Evolutionary conservation across 805 yeast species (phyloP).

Genomic region (Lachancea waltii): DNA sequence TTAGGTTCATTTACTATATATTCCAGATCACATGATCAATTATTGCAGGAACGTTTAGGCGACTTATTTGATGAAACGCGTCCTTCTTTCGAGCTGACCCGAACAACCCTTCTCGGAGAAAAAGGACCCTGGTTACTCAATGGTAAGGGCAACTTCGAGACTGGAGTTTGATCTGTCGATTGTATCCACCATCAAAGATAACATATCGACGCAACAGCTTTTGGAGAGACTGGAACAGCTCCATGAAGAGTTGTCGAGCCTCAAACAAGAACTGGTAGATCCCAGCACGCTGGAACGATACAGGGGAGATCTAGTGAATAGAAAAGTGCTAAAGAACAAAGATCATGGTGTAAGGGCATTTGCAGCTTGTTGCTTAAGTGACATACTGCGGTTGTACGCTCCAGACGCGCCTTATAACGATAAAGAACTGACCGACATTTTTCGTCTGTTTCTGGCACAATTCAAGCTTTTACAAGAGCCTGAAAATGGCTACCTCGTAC

Average conservation of each 20-base stretch:
- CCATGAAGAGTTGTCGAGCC: constrained; percentile 54
- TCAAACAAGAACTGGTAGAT: constrained; percentile 57
- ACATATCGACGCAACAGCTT: constrained; percentile 58
- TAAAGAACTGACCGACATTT: constrained; percentile 53
- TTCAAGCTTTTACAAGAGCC: constrained; percentile 49
- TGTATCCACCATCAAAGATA: constrained; percentile 48
- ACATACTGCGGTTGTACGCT: constrained; percentile 69
- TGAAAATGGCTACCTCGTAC: constrained; percentile 54
- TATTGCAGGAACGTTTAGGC: background rate
- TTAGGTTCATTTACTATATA: no score
- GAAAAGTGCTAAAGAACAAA: constrained; percentile 52
- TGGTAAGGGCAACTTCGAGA: constrained; percentile 15
- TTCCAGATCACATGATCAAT: background rate
- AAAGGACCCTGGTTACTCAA: background rate
- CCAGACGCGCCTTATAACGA: constrained; percentile 87
- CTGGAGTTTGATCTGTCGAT: constrained; percentile 41
- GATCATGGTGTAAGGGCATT: constrained; percentile 66
- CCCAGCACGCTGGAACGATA: constrained; percentile 39
- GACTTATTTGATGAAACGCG: background rate
- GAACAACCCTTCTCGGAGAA: background rate
- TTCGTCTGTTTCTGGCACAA: constrained; percentile 59
- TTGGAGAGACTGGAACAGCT: constrained; percentile 49
- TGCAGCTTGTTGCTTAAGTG: constrained; percentile 68
- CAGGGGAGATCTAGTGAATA: constrained; percentile 47
- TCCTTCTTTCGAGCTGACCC: background rate